A percentile compares a stretch with the other conserved stretches of the same genome.
Evolutionary conservation across 2,329 filamentous ascomycete species (phyloP).

Genomic region (Alternaria burnsii): DNA sequence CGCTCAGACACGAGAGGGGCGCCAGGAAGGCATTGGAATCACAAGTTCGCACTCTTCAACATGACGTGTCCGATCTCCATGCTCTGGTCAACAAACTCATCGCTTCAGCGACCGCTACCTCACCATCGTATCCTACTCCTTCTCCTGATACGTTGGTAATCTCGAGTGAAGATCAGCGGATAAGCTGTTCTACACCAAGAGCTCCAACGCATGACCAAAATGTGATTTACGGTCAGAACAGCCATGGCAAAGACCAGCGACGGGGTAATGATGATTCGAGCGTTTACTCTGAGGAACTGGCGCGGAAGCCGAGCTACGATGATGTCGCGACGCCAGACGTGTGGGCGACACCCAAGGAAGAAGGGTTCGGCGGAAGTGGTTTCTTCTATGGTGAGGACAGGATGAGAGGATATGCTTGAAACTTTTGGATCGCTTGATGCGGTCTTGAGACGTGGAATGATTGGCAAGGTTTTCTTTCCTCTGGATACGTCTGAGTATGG

Average conservation of each 20-base stretch:
- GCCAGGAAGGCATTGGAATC: conserved; percentile 47
- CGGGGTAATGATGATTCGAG: conserved; percentile 18
- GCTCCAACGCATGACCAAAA: conserved; percentile 20
- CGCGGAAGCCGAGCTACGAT: conserved; percentile 25
- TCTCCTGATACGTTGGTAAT: conserved; percentile 42
- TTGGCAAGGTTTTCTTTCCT: conserved; percentile 4
- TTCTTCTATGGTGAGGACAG: conserved; percentile 27
- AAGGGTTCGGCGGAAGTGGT: conserved; percentile 30
- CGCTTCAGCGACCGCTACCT: conserved; percentile 22
- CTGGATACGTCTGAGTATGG: background rate
- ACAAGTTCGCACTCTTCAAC: conserved; percentile 43
- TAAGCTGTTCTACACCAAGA: conserved; percentile 35
- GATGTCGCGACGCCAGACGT: conserved; percentile 42
- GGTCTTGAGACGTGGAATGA: conserved; percentile 1
- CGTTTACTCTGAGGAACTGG: conserved; percentile 19
- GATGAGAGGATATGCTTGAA: conserved; percentile 11
- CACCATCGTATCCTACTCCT: conserved; percentile 44
- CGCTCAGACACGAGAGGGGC: conserved; percentile 41
- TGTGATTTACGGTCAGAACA: background rate
- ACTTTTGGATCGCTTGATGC: background rate
- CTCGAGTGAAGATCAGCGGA: conserved; percentile 31
- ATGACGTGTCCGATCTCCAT: conserved; percentile 44
- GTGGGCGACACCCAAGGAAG: conserved; percentile 52
- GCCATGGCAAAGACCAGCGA: background rate
- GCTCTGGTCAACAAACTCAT: conserved; percentile 41